phyloP scores from a whole-genome alignment of 148 eudicot genomes.

The Oxyria digyna region DNA sequence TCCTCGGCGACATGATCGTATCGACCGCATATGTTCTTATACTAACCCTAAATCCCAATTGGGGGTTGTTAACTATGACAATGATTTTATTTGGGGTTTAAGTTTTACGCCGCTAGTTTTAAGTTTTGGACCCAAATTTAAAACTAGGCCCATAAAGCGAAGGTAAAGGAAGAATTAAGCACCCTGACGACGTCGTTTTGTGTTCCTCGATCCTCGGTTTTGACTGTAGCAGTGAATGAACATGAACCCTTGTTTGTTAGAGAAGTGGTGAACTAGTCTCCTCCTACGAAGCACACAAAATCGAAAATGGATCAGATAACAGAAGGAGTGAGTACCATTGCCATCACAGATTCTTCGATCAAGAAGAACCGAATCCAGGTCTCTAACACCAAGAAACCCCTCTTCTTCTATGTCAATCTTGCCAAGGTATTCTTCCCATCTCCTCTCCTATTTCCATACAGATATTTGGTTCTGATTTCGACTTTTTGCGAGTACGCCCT shows the following conservation, averaged over 20 bases:
- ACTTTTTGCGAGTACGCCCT: background rate
- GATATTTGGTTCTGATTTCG: no score
- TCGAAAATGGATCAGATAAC: conserved; percentile 32
- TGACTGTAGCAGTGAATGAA: background rate
- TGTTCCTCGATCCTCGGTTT: background rate
- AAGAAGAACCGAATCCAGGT: conserved; percentile 62
- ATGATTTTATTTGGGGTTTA: no score
- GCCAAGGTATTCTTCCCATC: conserved; percentile 33
- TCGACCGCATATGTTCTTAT: no score
- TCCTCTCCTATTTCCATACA: background rate
- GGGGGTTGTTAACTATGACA: no score
- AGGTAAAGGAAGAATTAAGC: no score
- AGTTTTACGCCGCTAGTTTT: no score
- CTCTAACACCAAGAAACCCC: conserved; percentile 60
- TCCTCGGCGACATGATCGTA: no score
- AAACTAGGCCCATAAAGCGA: no score
- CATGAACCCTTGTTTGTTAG: background rate
- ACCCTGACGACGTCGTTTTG: background rate
- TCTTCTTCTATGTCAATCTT: conserved; percentile 62
- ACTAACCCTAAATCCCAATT: no score
- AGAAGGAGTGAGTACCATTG: conserved; percentile 27
- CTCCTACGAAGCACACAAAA: no score
- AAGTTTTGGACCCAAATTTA: no score
- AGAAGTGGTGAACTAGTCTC: background rate
- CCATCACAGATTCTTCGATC: conserved; percentile 27